These are phyloP conservation scores for Hypoxylon sp. DNA, from an alignment of 2,329 filamentous ascomycete species.

Conservation along the genomic window DNA sequence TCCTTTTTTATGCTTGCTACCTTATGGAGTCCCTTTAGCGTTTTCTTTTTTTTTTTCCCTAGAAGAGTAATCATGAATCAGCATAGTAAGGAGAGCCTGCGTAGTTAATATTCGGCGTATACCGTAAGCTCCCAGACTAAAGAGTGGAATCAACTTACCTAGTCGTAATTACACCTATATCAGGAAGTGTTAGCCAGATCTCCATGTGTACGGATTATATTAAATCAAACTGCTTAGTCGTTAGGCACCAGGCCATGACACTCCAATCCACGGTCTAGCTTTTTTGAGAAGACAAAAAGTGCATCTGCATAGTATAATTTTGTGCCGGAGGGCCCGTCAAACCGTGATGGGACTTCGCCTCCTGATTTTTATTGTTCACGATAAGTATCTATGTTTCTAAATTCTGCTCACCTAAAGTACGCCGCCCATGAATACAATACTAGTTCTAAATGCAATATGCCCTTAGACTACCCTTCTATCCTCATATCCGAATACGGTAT, in stretches of 20 bases:
- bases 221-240: no score
- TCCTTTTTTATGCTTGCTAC: constrained; percentile 9
- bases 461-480: not conserved
- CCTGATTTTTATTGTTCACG: no score
- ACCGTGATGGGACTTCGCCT: no score
- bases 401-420: not conserved
- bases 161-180: no score
- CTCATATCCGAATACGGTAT: not conserved
- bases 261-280: no score
- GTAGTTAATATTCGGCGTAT: not conserved
- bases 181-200: no score
- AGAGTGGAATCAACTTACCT: not conserved
- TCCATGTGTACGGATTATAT: no score
- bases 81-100: not conserved
- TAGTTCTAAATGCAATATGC: not conserved
- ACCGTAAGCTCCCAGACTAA: not conserved
- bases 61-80: not conserved
- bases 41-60: not conserved
- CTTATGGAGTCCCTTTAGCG: not conserved
- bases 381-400: not conserved
- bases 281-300: no score
- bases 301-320: no score
- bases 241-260: no score
- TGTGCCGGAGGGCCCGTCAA: no score
- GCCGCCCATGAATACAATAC: not conserved